Evolutionary conservation across 208 protist genomes (phyloP).

Genomic region (Trypanosoma cruzi): DNA sequence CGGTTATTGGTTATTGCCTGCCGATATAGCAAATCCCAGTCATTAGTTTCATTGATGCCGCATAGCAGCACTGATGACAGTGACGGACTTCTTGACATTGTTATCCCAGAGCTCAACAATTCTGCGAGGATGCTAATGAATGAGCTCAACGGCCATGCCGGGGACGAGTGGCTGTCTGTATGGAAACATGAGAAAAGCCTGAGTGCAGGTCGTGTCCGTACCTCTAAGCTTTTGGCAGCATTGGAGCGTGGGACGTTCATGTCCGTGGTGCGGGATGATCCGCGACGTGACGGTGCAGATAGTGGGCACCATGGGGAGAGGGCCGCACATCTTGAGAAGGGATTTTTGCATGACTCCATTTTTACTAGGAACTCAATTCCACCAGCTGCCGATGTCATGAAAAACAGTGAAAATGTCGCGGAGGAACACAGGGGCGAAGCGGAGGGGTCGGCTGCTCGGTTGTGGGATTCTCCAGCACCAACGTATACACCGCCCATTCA

Average conservation of each 20-base stretch:
- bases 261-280: background rate
- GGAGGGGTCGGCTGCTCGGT: background rate
- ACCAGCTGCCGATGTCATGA: background rate
- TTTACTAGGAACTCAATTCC: too few species aligned
- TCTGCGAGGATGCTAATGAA: conserved; percentile 3
- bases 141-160: background rate
- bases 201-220: conserved; percentile 7
- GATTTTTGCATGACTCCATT: background rate
- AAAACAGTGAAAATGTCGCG: background rate
- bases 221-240: background rate
- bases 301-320: background rate
- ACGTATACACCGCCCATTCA: conserved; percentile 45
- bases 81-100: background rate
- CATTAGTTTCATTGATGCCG: conserved; percentile 5
- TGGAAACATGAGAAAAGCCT: conserved; percentile 11
- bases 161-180: background rate
- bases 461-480: conserved; percentile 10
- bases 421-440: background rate
- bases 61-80: background rate
- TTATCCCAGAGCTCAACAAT: conserved; percentile 17
- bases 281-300: background rate
- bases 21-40: conserved; percentile 17
- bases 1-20: conserved; percentile 26
- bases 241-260: background rate
- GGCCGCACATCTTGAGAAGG: background rate